A percentile compares a stretch with the other conserved stretches of the same genome.
Conservation (phyloP, 1,284 basidiomycete species). For the Leccinum pachyderme region DNA sequence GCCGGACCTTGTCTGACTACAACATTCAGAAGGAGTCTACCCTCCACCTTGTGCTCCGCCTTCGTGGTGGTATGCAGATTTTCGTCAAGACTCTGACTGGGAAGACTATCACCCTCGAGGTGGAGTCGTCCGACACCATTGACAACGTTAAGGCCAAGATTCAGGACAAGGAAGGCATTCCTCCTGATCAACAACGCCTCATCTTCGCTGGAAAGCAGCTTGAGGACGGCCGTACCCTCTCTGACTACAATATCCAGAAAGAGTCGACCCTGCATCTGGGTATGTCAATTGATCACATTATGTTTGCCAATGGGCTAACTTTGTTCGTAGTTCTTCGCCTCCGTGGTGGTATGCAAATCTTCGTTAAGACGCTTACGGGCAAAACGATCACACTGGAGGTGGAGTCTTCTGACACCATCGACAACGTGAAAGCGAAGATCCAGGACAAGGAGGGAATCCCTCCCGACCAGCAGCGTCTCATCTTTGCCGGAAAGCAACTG, state of each 20-base stretch:
- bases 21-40: constrained; percentile 81
- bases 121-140: constrained; percentile 88
- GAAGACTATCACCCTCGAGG: constrained; percentile 94
- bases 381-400: constrained; percentile 89
- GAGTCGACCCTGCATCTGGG: constrained; percentile 68
- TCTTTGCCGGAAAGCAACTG: constrained; percentile 82
- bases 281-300: constrained; percentile 8
- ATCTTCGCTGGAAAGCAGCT: constrained; percentile 88
- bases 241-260: constrained; percentile 79
- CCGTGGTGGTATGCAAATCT: constrained; percentile 74
- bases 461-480: constrained; percentile 82
- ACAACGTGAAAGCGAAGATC: constrained; percentile 85
- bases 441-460: constrained; percentile 85
- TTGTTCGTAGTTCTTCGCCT: constrained; percentile 52
- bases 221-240: constrained; percentile 81
- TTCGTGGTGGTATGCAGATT: constrained; percentile 89
- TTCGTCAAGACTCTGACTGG: constrained; percentile 90
- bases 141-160: constrained; percentile 87
- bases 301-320: constrained; percentile 5
- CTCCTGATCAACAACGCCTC: constrained; percentile 76
- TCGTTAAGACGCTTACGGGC: constrained; percentile 74
- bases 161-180: constrained; percentile 81
- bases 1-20: constrained; percentile 80
- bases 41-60: constrained; percentile 81
- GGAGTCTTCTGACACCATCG: constrained; percentile 87